Evolutionary conservation across 176 grass and related monocot genomes (phyloP).

Genomic region (Aegilops umbellulata): DNA sequence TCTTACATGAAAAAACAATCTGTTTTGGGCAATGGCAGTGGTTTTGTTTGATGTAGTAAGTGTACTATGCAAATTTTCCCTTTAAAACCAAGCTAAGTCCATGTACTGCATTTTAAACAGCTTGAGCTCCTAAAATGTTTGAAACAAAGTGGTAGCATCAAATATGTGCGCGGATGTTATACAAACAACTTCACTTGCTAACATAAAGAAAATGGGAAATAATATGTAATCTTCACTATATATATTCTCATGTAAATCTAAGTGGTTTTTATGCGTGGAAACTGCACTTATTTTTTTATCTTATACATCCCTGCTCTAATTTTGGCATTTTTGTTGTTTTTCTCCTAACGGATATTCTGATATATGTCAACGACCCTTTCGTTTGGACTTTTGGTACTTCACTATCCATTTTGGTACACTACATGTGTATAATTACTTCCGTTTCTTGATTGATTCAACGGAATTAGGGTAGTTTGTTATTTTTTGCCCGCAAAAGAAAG

Average conservation of each 20-base stretch:
- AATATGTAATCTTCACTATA: background rate
- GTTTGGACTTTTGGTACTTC: background rate
- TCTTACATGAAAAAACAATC: too few species aligned
- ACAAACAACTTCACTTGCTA: background rate
- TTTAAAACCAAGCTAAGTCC: background rate
- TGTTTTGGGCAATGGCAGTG: background rate
- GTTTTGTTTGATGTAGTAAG: background rate
- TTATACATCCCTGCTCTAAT: background rate
- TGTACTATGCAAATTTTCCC: background rate
- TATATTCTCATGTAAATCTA: background rate
- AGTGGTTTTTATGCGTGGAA: background rate
- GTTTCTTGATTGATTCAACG: too few species aligned
- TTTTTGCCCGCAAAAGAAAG: too few species aligned
- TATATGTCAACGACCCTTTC: background rate
- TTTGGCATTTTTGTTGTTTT: background rate
- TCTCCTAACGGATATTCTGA: background rate
- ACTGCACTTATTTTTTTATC: background rate
- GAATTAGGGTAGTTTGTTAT: too few species aligned
- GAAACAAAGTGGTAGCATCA: background rate
- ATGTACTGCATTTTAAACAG: background rate
- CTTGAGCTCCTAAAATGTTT: background rate
- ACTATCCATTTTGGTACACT: too few species aligned
- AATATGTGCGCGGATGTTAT: too few species aligned
- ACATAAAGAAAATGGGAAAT: background rate
- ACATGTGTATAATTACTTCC: background rate